Evolutionary conservation across 106 monocot genomes (phyloP).

Genomic region (Xerophyta viscosa): DNA sequence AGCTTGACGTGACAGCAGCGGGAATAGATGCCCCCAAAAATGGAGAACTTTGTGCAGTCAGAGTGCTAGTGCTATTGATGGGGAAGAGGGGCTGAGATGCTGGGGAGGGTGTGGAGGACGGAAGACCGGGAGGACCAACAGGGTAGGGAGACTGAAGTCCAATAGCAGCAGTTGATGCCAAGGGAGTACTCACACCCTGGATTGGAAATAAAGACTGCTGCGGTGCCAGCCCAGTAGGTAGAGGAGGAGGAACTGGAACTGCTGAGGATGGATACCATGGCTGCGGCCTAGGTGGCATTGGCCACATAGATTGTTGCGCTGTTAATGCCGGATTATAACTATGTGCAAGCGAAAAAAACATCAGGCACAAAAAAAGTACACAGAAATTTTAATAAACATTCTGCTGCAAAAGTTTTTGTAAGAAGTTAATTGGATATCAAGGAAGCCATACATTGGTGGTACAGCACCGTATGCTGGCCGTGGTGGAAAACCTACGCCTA

Average conservation of each 20-base stretch:
- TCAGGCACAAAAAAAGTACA: too few relatives aligned
- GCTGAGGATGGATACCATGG: constrained; percentile 58
- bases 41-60: constrained; percentile 19
- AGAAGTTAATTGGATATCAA: neutral
- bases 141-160: constrained; percentile 36
- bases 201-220: constrained; percentile 85
- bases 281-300: constrained; percentile 36
- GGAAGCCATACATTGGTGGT: constrained; percentile 52
- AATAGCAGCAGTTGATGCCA: constrained; percentile 29
- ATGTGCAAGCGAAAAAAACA: constrained; percentile 10
- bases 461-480: constrained; percentile 44
- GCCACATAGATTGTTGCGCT: constrained; percentile 54
- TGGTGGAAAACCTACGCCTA: constrained; percentile 56
- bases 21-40: constrained; percentile 16
- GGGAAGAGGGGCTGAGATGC: constrained; percentile 91
- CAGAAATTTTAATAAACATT: too few relatives aligned
- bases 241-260: constrained; percentile 29
- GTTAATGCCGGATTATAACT: constrained; percentile 72
- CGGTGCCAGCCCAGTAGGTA: constrained; percentile 15
- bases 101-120: constrained; percentile 31
- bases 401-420: too few relatives aligned
- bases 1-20: constrained; percentile 11
- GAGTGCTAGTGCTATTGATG: constrained; percentile 35
- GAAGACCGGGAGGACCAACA: constrained; percentile 37
- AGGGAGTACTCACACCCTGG: constrained; percentile 34